Conservation (phyloP, 345 rosid species). For the Populus euphratica region DNA sequence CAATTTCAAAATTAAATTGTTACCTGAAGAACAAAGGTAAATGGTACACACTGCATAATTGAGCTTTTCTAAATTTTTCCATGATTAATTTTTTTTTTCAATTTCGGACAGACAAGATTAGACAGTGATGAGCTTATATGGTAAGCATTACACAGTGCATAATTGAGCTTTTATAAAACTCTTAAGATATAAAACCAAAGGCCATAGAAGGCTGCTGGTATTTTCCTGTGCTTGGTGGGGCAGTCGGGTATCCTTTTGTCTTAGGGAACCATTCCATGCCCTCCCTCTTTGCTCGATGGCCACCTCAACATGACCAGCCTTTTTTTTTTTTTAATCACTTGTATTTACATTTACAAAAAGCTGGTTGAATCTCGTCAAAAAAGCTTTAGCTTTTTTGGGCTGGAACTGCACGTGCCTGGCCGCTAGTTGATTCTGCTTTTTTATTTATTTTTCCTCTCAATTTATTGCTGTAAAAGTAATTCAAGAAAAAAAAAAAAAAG, state of each 20-base stretch:
- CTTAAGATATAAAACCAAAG: not conserved
- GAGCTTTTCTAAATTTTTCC: not conserved
- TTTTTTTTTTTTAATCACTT: not conserved
- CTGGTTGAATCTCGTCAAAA: not conserved
- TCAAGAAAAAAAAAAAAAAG: not conserved
- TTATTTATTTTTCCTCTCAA: not conserved
- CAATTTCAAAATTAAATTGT: too few relatives aligned
- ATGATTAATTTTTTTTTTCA: not conserved
- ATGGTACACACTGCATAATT: too few relatives aligned
- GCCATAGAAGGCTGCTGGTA: not conserved
- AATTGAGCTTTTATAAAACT: not conserved
- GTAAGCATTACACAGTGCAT: not conserved
- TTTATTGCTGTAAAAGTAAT: not conserved
- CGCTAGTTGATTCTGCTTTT: not conserved
- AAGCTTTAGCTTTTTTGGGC: not conserved
- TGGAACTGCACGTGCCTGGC: constrained; percentile 20
- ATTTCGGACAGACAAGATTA: not conserved
- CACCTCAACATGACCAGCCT: not conserved
- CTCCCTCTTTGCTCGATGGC: not conserved
- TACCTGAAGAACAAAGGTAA: too few relatives aligned
- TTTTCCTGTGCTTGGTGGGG: not conserved
- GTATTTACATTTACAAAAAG: not conserved
- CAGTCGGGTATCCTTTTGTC: constrained; percentile 2
- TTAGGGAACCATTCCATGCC: not conserved
- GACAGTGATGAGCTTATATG: constrained; percentile 1